Conservation (phyloP, 2,329 filamentous ascomycete species). For the Helminthosporium solani region DNA sequence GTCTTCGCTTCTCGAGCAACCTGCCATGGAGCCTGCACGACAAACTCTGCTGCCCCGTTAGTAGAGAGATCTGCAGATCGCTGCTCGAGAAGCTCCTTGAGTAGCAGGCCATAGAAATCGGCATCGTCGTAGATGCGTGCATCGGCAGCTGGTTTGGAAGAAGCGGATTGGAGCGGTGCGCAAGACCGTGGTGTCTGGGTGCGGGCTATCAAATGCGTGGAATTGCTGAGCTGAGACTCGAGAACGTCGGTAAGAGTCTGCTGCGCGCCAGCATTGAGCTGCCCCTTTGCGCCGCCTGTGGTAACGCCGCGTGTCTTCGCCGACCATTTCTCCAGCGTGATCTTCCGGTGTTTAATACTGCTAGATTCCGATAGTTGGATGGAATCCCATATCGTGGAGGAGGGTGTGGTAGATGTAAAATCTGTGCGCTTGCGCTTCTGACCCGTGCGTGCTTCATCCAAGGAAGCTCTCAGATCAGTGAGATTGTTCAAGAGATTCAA, state of each 20-base stretch:
- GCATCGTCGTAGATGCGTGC: constrained; percentile 81
- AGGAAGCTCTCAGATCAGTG: constrained; percentile 65
- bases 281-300: constrained; percentile 54
- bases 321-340: constrained; percentile 87
- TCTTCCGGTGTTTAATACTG: constrained; percentile 62
- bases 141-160: constrained; percentile 23
- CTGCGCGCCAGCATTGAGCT: constrained; percentile 59
- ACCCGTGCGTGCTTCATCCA: constrained; percentile 55
- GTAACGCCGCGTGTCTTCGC: constrained; percentile 68
- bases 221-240: constrained; percentile 65
- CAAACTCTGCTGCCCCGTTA: constrained; percentile 50
- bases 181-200: constrained; percentile 74
- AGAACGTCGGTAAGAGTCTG: constrained; percentile 69
- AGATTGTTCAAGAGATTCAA: constrained; percentile 82
- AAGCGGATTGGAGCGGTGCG: constrained; percentile 65
- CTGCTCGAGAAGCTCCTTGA: constrained; percentile 91
- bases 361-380: constrained; percentile 66
- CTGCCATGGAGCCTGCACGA: constrained; percentile 54
- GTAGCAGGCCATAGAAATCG: constrained; percentile 88
- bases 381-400: constrained; percentile 68
- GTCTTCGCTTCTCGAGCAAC: constrained; percentile 78
- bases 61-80: constrained; percentile 65
- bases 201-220: constrained; percentile 67
- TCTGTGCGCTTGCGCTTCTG: constrained; percentile 59
- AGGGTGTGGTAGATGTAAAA: constrained; percentile 59